A percentile compares a stretch with the other conserved stretches of the same genome.
Evolutionary conservation across 2,329 filamentous ascomycete species (phyloP).

Genomic region (Penicillium palitans): DNA sequence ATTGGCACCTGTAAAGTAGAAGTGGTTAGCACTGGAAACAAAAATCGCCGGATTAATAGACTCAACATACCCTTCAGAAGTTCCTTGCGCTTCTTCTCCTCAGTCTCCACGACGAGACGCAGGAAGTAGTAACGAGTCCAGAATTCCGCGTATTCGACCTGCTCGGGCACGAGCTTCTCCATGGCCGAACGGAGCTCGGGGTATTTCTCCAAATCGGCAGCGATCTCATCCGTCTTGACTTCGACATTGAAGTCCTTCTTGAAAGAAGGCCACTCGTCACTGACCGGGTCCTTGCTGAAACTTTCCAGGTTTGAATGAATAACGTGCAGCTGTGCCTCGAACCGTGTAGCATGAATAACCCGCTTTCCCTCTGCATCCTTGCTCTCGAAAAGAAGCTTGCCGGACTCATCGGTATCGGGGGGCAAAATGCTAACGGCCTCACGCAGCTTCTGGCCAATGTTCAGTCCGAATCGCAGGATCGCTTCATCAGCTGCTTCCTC

Average conservation of each 20-base stretch:
- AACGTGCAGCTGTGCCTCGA: constrained; percentile 93
- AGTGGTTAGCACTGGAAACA: constrained; percentile 5
- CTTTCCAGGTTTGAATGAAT: constrained; percentile 83
- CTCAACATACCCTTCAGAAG: constrained; percentile 77
- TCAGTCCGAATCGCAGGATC: constrained; percentile 84
- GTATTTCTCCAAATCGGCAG: constrained; percentile 79
- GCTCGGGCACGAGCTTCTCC: constrained; percentile 93
- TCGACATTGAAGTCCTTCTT: constrained; percentile 74
- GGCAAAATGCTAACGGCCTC: constrained; percentile 89
- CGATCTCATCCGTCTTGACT: constrained; percentile 79
- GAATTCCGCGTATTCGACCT: constrained; percentile 84
- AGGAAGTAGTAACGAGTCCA: constrained; percentile 97
- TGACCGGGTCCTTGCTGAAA: constrained; percentile 78
- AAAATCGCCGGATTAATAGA: background rate
- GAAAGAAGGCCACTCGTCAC: constrained; percentile 74
- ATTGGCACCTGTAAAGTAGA: constrained; percentile 38
- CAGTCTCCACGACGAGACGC: constrained; percentile 86
- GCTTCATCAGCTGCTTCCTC: constrained; percentile 97
- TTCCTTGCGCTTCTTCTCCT: constrained; percentile 84
- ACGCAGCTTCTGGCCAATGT: constrained; percentile 82
- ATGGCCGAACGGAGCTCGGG: constrained; percentile 82
- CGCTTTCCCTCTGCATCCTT: constrained; percentile 86
- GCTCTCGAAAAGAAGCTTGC: constrained; percentile 82
- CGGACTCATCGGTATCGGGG: constrained; percentile 56
- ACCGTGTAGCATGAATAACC: constrained; percentile 89